These are phyloP conservation scores for Aegilops umbellulata DNA, from an alignment of 176 grass and related monocot genomes.

Conservation along the genomic window DNA sequence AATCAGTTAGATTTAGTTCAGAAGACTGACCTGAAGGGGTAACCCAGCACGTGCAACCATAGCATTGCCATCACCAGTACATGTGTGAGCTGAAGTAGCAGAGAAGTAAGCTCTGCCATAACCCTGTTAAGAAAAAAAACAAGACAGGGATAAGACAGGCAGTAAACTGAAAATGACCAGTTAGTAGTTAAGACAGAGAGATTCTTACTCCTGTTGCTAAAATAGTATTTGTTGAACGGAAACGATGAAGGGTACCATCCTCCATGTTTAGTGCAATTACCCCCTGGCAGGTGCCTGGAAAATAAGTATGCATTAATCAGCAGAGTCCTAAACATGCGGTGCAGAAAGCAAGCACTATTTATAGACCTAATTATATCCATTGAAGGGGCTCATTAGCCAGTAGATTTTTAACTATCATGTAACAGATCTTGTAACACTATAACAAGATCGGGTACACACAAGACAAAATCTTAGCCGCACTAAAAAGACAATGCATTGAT, in stretches of 20 bases:
- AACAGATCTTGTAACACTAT: background rate
- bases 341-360: background rate
- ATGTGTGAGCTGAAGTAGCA: slow-evolving; percentile 98
- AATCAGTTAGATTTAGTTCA: slow-evolving; percentile 4
- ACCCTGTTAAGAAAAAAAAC: slow-evolving; percentile 43
- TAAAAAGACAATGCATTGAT: background rate
- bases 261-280: slow-evolving; percentile 86
- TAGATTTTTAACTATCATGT: background rate
- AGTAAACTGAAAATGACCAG: background rate
- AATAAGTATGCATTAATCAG: slow-evolving; percentile 23
- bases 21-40: slow-evolving; percentile 67
- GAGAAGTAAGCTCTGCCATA: slow-evolving; percentile 96
- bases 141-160: background rate
- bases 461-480: background rate
- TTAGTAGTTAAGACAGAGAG: background rate
- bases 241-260: slow-evolving; percentile 77
- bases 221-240: slow-evolving; percentile 65
- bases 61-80: slow-evolving; percentile 99
- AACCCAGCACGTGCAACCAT: slow-evolving; percentile 98
- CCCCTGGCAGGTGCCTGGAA: slow-evolving; percentile 60
- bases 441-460: background rate
- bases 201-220: slow-evolving; percentile 67
- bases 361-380: background rate
- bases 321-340: background rate
- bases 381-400: background rate